Percentiles rank a stretch among this genome's conserved stretches.
These are phyloP conservation scores for Gossypium ekmanianum DNA, from an alignment of 345 rosid species.

Conservation along the genomic window DNA sequence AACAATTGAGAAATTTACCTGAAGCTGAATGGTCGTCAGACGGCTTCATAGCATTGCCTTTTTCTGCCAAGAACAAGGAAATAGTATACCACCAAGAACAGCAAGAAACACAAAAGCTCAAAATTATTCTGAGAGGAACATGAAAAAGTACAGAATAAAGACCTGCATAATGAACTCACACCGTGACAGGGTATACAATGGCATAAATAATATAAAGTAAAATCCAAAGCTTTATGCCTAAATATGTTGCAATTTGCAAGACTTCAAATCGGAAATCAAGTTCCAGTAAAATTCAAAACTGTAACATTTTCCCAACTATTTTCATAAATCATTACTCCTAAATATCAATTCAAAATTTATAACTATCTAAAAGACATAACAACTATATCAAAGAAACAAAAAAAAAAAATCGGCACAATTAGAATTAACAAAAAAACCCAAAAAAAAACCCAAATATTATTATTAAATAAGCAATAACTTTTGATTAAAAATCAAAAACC, in stretches of 20 bases:
- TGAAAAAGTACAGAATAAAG: no score
- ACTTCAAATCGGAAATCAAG: neutral
- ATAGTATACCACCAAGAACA: neutral
- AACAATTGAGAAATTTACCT: conserved; percentile 27
- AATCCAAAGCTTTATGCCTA: neutral
- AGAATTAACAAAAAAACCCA: neutral
- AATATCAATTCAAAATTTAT: neutral
- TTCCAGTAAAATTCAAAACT: neutral
- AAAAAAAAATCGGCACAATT: neutral
- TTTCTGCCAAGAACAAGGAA: conserved; percentile 17
- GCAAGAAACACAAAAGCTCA: no score
- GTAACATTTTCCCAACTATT: neutral
- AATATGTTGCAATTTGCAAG: neutral
- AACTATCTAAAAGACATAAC: no score
- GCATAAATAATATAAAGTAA: neutral
- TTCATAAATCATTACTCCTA: neutral
- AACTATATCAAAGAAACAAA: neutral
- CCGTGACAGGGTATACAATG: no score
- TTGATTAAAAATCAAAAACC: neutral
- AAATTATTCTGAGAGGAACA: no score
- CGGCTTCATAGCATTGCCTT: conserved; percentile 35
- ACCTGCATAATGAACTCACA: no score
- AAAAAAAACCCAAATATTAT: no score
- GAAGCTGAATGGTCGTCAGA: conserved; percentile 25
- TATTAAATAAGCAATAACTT: neutral